Evolutionary conservation across 192 early-diverging fungal species (phyloP), one percentile per base, ranked within the genome.

Genomic region (Mortierella claussenii): DNA sequence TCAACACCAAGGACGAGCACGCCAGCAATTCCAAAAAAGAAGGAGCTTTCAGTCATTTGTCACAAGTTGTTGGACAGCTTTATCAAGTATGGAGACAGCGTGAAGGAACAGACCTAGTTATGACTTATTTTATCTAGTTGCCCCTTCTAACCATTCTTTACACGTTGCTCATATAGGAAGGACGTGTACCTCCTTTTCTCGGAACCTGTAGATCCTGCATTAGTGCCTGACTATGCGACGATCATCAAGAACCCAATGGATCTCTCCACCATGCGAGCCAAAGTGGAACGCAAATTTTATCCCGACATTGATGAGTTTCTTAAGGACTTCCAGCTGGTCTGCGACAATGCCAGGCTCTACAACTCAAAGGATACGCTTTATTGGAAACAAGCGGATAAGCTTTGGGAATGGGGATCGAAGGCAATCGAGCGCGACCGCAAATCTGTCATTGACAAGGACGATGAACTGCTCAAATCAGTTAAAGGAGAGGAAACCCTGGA

Each of bases 161-260:
- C n/a, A n/a, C n/a, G n/a, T n/a, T 40, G 37, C 37, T 13, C 8
- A 10, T 52, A 50, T 65, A 91, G 89, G 51, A 88, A 86, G 53
- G 96, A 97, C 73, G 85, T 81, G 0, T 97, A 97, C 79, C 93
- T 90, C 0, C 91, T 96, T 60, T 98, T 98, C 59, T 68, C 91
- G 6, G 87, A 91, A 43, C 96, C 96, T 0, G 96, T 98, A 3
- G 90, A 96, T 65, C 89, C 91, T 13, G 65, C 50, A 1, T 58
- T 86, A 1, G 91, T 96, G 10, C 69, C 89, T 0, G 96, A 98
- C 59, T 98, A 98, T 78, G 75, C 91, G 7, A 81, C 70, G 7
- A 86, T 96, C 2, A 91, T 98, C 53, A 89, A 87, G 44, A 63
- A 83, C 12, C 95, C 96, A 10, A 98, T 97, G 96, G 96, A 97